These are phyloP conservation scores for Leucocoprinus leucothites DNA, from an alignment of 768 basidiomycete species.

Conservation along the genomic window DNA sequence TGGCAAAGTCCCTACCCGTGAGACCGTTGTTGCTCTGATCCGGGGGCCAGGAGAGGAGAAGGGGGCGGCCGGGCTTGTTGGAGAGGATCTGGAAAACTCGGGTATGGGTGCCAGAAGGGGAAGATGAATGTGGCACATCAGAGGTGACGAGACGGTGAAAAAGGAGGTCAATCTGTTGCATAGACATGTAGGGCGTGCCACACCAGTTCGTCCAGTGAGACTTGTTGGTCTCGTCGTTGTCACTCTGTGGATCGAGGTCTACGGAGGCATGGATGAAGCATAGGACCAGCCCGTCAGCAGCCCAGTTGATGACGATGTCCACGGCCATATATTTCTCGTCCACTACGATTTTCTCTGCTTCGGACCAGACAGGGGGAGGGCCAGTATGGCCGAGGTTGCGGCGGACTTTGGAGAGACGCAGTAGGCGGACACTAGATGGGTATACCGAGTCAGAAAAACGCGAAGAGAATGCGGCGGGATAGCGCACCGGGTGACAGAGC, in stretches of 20 bases:
- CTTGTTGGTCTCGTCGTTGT: slow-evolving; percentile 74
- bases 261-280: slow-evolving; percentile 86
- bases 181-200: slow-evolving; percentile 64
- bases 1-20: slow-evolving; percentile 46
- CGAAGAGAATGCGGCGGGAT: slow-evolving; percentile 15
- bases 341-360: slow-evolving; percentile 64
- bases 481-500: slow-evolving; percentile 72
- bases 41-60: slow-evolving; percentile 78
- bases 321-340: slow-evolving; percentile 82
- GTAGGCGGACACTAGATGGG: slow-evolving; percentile 66
- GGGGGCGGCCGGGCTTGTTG: slow-evolving; percentile 52
- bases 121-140: slow-evolving; percentile 39
- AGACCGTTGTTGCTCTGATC: slow-evolving; percentile 49
- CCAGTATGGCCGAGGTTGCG: slow-evolving; percentile 68
- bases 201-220: slow-evolving; percentile 89
- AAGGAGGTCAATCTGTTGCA: slow-evolving; percentile 56
- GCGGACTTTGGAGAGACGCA: slow-evolving; percentile 71
- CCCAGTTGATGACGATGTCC: slow-evolving; percentile 89
- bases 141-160: slow-evolving; percentile 55
- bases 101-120: slow-evolving; percentile 39
- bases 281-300: slow-evolving; percentile 80
- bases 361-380: slow-evolving; percentile 50
- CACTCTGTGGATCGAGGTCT: slow-evolving; percentile 57
- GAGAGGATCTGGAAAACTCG: slow-evolving; percentile 79
- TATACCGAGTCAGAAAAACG: slow-evolving; percentile 20